Evolutionary conservation across 192 early-diverging fungal genomes (phyloP), one percentile per base, ranked within the genome.

Genomic region (Allomyces arbusculus): DNA sequence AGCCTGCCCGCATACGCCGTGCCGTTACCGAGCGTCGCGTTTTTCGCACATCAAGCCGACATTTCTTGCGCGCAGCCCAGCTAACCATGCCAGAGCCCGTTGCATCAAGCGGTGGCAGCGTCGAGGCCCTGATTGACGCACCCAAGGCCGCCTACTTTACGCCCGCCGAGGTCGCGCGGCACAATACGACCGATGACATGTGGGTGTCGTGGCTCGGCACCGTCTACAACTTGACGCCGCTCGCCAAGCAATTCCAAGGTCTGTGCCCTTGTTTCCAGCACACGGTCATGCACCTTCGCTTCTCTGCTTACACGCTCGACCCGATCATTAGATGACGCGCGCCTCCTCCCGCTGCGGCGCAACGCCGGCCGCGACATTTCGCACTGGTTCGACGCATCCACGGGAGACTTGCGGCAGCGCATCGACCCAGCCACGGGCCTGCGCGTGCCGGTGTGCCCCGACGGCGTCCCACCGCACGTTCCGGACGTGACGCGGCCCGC

Each of bases 201-300:
- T 97, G 90, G 83, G 79, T 94, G 73, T 72, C 83, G 50, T 78
- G 94, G 25, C 77, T 82, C 63, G 82, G 80, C 64, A 87, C 87
- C 66, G 90, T 91, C 61, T 89, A 88, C 73, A 81, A 91, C 70
- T 78, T 87, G 67, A 85, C 89, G 55, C 74, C 78, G 33, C 88
- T 91, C 67, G 79, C 88, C 66, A 85, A 88, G 69, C 86, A 86
- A 80, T 58, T 20, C 50, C 20, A 58, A 20, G 50, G 50, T 58
- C 50, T 16, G 7, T 40, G 33, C 33, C 7, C 33, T 4, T 40
- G 7, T 40, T 40, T 40, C 33, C 33, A 3, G 33, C 33, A 8
- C 7, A 7, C 33, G 33, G 33, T 40, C 33, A 40, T 40, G 33
- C 33, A 40, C 33, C 7, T 40, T 40, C 3, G 33, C 33, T 40